Evolutionary conservation across 805 yeast genomes (phyloP).

Genomic region (Lipomyces yamadae): DNA sequence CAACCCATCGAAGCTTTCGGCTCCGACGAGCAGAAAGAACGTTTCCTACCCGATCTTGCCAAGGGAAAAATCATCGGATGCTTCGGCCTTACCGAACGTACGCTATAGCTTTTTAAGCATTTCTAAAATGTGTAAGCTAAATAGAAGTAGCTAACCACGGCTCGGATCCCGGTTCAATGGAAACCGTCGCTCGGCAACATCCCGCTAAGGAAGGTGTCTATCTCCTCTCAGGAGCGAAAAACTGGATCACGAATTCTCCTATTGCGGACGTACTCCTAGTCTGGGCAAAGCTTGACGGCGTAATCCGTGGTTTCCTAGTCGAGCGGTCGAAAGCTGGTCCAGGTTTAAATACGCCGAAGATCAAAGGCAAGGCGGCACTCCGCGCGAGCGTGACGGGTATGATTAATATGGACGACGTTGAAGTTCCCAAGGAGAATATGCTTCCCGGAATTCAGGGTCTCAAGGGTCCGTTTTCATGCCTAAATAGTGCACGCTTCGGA

Average conservation of each 20-base stretch:
- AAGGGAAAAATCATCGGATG: constrained; percentile 58
- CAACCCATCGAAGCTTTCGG: constrained; percentile 50
- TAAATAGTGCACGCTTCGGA: constrained; percentile 52
- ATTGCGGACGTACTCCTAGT: constrained; percentile 51
- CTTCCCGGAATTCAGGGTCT: constrained; percentile 49
- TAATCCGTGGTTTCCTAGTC: constrained; percentile 51
- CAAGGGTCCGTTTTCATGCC: constrained; percentile 54
- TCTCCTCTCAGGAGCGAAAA: constrained; percentile 50
- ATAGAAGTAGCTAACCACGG: constrained; percentile 55
- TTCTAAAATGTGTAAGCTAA: background rate
- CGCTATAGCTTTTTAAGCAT: background rate
- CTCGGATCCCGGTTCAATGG: constrained; percentile 63
- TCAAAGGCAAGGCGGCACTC: constrained; percentile 48
- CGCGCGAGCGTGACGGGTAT: constrained; percentile 53
- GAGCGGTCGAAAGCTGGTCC: constrained; percentile 46
- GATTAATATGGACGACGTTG: constrained; percentile 52
- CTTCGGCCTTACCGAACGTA: constrained; percentile 64
- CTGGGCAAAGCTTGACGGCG: constrained; percentile 54
- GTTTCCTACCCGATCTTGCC: constrained; percentile 49
- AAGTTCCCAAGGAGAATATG: constrained; percentile 51
- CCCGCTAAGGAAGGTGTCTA: constrained; percentile 51
- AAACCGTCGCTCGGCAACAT: constrained; percentile 55
- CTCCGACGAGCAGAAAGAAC: constrained; percentile 49
- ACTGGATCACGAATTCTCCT: constrained; percentile 55
- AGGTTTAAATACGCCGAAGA: constrained; percentile 49